Base-by-base conservation (phyloP, 495 filamentous ascomycete genomes). In the Penicillium lagena region DNA sequence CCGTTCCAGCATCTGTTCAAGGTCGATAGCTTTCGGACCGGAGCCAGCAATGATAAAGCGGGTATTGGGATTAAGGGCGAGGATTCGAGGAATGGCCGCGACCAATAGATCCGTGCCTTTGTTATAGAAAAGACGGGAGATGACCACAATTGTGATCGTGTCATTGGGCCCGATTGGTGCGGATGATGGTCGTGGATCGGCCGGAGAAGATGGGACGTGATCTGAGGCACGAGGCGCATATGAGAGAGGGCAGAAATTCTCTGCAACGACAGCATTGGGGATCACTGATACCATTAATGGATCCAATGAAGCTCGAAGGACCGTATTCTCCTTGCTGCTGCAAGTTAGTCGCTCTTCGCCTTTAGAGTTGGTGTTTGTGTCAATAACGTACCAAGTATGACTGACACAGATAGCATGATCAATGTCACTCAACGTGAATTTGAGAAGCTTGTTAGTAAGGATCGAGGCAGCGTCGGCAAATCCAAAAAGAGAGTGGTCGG, bases 291-390 rank as follows among this genome's bases (percentile, higher is more conserved):
- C 93, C 85, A 95, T 96, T 7, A 95, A 68, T 7, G 93, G 94
- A 61, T 98, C 94, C 10, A 98, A 77, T 0, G 90, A 94, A 34
- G 93, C 93, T 53, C 93, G 79, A 12, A 98, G 81, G 29, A 97
- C 93, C 2, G 93, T 98, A 60, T 98, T 98, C 56, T 98, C 93
- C 66, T 98, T 97, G 70, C n/a, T n/a, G n/a, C n/a, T n/a, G n/a
- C n/a, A n/a, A n/a, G n/a, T n/a, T n/a, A n/a, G n/a, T n/a, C n/a
- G n/a, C n/a, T n/a, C n/a, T n/a, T n/a, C n/a, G n/a, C n/a, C n/a
- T n/a, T n/a, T n/a, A n/a, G n/a, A n/a, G n/a, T n/a, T n/a, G n/a
- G n/a, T n/a, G n/a, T n/a, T n/a, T n/a, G n/a, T n/a, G n/a, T n/a
- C n/a, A n/a, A n/a, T n/a, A n/a, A n/a, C n/a, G n/a, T n/a, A n/a